Base-by-base conservation (phyloP, 2,329 filamentous ascomycete species). In the Ascochyta viciae-villosae region DNA sequence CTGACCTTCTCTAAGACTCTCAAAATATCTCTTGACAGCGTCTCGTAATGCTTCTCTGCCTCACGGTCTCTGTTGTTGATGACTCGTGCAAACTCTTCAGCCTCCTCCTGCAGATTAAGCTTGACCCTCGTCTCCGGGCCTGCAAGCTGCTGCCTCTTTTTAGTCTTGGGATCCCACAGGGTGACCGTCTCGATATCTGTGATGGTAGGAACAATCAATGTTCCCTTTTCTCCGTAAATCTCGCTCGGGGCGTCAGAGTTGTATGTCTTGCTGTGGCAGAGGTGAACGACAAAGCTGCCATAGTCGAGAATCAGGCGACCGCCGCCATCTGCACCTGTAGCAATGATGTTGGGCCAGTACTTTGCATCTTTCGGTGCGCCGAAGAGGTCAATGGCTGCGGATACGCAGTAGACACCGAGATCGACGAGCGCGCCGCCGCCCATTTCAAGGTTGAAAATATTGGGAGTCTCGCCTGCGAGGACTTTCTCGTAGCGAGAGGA, bases 381-480 rank as follows among this genome's bases (percentile, higher is more conserved):
- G 61, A 82, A 82, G 22, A 82, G 74, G 2, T 77, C 78, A 1
- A 82, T 67, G 6, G 80, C 80, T 6, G 80, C 79, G 2, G 77
- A 72, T 41, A 82, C 73, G 22, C 77, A 78, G 63, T 82, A 82
- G 4, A 81, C 78, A 39, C 80, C 80, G 12, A 82, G 67, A 57
- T 82, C 80, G n/a, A 78, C 78, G 0, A 82, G 68, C 9, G 75
- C 75, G 45, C 80, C 80, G 42, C 80, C 80, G 42, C 74, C 76
- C 70, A 79, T 79, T 29, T 78, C 75, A 9, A 81, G 73, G 39
- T 69, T 76, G 74, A 82, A 82, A 65, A 82, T 79, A 67, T 81
- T 82, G 34, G 80, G 80, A 8, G 61, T 67, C 62, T 81, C 77
- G 54, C 80, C 80, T 2, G 64, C 70, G 7, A 82, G 75, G 37